phyloP scores from a whole-genome alignment of 2,329 filamentous ascomycete species.

The Aspergillus pseudoglaucus region DNA sequence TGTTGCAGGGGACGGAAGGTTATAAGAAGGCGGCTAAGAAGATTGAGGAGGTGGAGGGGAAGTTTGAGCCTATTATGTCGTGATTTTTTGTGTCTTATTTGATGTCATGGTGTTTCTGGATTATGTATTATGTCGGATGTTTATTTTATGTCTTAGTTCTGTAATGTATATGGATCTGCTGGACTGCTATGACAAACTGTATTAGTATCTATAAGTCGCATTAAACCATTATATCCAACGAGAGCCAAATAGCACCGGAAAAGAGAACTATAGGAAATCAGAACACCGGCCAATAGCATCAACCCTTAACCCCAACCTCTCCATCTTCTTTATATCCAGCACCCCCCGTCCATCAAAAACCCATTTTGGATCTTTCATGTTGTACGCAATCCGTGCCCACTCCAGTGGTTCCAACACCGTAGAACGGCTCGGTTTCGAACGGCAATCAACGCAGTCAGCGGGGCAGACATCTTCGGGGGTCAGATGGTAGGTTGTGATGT shows the following conservation, averaged over 20 bases:
- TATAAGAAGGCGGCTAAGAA: slow-evolving; percentile 37
- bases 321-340: slow-evolving; percentile 28
- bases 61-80: slow-evolving; percentile 25
- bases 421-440: slow-evolving; percentile 10
- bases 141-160: too few relatives aligned
- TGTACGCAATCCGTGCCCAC: slow-evolving; percentile 41
- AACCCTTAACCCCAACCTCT: slow-evolving; percentile 30
- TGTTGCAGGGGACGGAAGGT: slow-evolving; percentile 29
- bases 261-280: background rate
- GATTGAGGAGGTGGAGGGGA: slow-evolving; percentile 36
- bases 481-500: slow-evolving; percentile 15
- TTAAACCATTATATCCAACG: too few relatives aligned
- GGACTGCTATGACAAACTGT: too few relatives aligned
- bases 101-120: background rate
- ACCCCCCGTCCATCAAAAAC: slow-evolving; percentile 44
- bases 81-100: background rate
- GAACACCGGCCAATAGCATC: slow-evolving; percentile 25
- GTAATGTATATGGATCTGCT: too few relatives aligned
- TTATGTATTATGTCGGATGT: background rate
- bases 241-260: too few relatives aligned
- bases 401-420: slow-evolving; percentile 31
- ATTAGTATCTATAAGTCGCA: too few relatives aligned
- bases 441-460: slow-evolving; percentile 21
- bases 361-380: slow-evolving; percentile 43
- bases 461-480: slow-evolving; percentile 18